Evolutionary conservation across 768 basidiomycete species (phyloP).

Genomic region (Tricholoma furcatifolium): DNA sequence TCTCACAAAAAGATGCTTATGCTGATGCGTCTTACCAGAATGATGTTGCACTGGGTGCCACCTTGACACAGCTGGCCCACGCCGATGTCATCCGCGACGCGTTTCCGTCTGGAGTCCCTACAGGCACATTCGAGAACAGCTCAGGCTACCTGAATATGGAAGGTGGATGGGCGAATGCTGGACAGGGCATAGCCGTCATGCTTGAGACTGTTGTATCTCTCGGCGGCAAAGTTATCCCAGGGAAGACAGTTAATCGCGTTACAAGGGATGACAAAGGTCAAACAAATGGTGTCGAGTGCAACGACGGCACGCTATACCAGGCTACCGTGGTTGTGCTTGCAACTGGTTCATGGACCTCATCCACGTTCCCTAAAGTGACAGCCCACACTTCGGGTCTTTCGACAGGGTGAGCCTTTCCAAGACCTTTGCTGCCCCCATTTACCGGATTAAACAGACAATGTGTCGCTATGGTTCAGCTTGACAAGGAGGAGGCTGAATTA

Average conservation of each 20-base stretch:
- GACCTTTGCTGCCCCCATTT: background rate
- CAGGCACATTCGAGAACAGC: conserved; percentile 32
- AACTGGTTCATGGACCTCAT: conserved; percentile 84
- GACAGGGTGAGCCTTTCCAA: conserved; percentile 64
- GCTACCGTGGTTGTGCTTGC: conserved; percentile 70
- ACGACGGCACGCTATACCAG: conserved; percentile 50
- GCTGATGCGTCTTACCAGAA: conserved; percentile 58
- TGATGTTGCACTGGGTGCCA: conserved; percentile 57
- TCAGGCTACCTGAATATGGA: conserved; percentile 72
- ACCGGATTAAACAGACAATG: conserved; percentile 55
- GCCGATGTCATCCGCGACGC: conserved; percentile 39
- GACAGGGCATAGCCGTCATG: conserved; percentile 57
- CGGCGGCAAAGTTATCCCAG: conserved; percentile 59
- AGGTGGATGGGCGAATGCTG: conserved; percentile 85
- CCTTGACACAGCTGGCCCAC: conserved; percentile 38
- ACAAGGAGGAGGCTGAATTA: conserved; percentile 56
- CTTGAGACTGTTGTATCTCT: conserved; percentile 53
- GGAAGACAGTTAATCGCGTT: conserved; percentile 56
- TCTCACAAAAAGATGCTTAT: conserved; percentile 35
- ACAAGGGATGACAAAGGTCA: conserved; percentile 32
- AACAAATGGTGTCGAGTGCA: conserved; percentile 61
- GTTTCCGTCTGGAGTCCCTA: conserved; percentile 44
- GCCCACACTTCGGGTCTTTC: conserved; percentile 57
- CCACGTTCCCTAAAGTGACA: conserved; percentile 61
- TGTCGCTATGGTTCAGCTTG: conserved; percentile 77